Base-by-base conservation (phyloP, 352 stramenopile genomes). In the Blastocystis sp. region DNA sequence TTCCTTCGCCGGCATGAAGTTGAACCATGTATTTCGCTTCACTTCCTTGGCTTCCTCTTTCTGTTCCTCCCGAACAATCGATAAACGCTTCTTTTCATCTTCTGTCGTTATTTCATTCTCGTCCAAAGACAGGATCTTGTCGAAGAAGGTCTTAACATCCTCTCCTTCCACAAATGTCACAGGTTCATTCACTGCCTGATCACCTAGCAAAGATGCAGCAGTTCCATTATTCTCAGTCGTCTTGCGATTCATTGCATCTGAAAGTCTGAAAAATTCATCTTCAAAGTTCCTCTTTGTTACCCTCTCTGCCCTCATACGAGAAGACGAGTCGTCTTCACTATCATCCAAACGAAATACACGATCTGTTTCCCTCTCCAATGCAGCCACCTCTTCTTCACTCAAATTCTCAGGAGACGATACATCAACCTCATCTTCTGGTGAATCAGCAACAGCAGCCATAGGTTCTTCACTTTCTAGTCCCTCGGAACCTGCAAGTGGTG, bases 1-100 rank as follows among this genome's bases (percentile, higher is more conserved):
- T 54, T 87, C 77, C 29, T 87, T 74, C 16, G 65, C 65, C 3
- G 59, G 59, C 77, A 87, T 87, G 65, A 87, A 87, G 32, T 77
- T 78, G 32, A 87, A 87, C 77, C 77, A 87, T 6, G 77, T 83
- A 37, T 83, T 57, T 9, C 71, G 49, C 71, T 83, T 83, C 24
- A 57, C 35, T 27, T 83, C 51, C 46, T 65, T 66, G 16, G 63
- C 11, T 56, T 83, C 71, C 21, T 57, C 32, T 32, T 83, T 66
- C 27, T 65, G 14, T 37, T 83, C 71, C 51, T 83, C 54, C 32
- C 46, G 71, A 32, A 66, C 51, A 6, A 65, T 9, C 0, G 71
- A 83, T 0, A 83, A n/a, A 12, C 24, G 24, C 49, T 83, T 66
- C 11, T 59, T 14, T 27, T 83, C 71, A 27, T 46, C 63, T 32